Percentiles rank a stretch among this genome's conserved stretches.
Evolutionary conservation across 805 yeast genomes (phyloP).

Genomic region (Wickerhamomyces sydowiorum): DNA sequence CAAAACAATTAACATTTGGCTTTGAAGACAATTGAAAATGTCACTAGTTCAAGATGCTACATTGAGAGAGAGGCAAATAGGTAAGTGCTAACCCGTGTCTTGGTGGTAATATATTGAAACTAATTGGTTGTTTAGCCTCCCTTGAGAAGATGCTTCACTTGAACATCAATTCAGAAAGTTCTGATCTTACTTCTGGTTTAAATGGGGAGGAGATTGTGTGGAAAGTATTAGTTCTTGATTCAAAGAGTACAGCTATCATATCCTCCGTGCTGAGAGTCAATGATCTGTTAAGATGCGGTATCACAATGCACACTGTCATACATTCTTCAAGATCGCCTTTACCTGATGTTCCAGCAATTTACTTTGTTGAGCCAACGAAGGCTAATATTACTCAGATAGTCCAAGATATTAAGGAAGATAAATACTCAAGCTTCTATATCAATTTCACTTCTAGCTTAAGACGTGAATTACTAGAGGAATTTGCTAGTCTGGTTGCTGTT

Average conservation of each 20-base stretch:
- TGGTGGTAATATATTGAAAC: background rate
- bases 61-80: slow-evolving; percentile 37
- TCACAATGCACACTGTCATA: slow-evolving; percentile 82
- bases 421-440: slow-evolving; percentile 73
- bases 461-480: slow-evolving; percentile 77
- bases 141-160: slow-evolving; percentile 83
- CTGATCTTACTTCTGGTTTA: slow-evolving; percentile 48
- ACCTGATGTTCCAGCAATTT: slow-evolving; percentile 92
- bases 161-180: slow-evolving; percentile 52
- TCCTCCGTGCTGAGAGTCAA: slow-evolving; percentile 91
- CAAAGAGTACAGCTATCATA: slow-evolving; percentile 73
- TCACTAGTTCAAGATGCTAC: slow-evolving; percentile 19
- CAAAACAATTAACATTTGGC: too few species aligned
- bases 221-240: slow-evolving; percentile 87
- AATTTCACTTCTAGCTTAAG: slow-evolving; percentile 81
- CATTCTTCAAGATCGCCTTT: slow-evolving; percentile 70
- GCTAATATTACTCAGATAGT: slow-evolving; percentile 68
- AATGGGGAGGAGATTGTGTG: slow-evolving; percentile 69
- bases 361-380: slow-evolving; percentile 82
- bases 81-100: slow-evolving; percentile 19
- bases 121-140: slow-evolving; percentile 23
- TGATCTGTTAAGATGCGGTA: slow-evolving; percentile 84
- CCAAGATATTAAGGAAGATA: slow-evolving; percentile 66
- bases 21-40: slow-evolving; percentile 7
- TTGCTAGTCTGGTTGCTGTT: slow-evolving; percentile 76